Evolutionary conservation across 176 grass and related monocot genomes (phyloP).

Genomic region (Raddia distichophylla): DNA sequence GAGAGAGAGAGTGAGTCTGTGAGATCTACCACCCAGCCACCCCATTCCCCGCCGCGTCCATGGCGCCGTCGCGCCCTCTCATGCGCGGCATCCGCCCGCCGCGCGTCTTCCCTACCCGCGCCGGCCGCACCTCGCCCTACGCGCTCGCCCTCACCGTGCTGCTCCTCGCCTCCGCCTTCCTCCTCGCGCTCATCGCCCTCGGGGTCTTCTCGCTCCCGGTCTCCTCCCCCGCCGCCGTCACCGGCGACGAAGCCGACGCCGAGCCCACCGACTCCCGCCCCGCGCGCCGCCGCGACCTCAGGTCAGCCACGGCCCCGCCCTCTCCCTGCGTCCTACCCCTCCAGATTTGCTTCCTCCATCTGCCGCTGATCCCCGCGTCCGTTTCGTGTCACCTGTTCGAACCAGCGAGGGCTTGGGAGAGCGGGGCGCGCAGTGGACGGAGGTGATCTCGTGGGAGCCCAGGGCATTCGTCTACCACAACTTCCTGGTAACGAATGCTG

Average conservation of each 20-base stretch:
- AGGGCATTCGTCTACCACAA: constrained; percentile 86
- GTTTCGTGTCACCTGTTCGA: background rate
- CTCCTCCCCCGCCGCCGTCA: constrained; percentile 25
- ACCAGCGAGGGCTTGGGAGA: constrained; percentile 68
- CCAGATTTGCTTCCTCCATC: constrained; percentile 39
- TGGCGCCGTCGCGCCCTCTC: constrained; percentile 69
- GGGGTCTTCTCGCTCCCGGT: constrained; percentile 77
- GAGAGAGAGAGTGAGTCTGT: too few relatives aligned
- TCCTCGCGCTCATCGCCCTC: constrained; percentile 81
- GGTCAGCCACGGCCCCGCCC: constrained; percentile 30
- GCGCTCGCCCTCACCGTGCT: constrained; percentile 58
- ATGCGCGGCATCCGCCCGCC: constrained; percentile 66
- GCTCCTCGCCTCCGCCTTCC: constrained; percentile 54
- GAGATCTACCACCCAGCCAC: background rate
- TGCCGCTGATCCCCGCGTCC: background rate
- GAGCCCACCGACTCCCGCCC: constrained; percentile 10
- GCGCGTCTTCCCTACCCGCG: constrained; percentile 53
- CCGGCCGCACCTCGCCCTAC: constrained; percentile 56
- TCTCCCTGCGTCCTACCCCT: background rate
- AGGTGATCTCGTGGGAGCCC: constrained; percentile 93
- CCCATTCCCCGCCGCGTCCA: background rate
- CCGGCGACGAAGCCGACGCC: constrained; percentile 25
- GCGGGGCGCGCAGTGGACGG: constrained; percentile 88
- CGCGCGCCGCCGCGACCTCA: constrained; percentile 45
- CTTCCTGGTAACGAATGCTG: constrained; percentile 59